Conservation (phyloP, 257 asterid species). For the Nicotiana noctiflora region DNA sequence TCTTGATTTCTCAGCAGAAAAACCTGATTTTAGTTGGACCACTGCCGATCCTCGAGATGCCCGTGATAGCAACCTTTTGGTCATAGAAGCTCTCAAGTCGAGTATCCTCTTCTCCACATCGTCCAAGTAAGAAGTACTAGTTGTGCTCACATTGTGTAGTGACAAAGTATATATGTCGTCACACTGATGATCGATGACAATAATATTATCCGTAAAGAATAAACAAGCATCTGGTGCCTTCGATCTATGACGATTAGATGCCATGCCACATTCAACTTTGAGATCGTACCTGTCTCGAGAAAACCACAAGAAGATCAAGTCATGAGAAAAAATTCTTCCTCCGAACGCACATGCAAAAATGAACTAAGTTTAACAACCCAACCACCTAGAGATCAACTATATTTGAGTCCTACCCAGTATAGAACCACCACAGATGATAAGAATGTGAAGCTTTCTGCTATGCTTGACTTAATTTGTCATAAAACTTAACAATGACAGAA, state of each 20-base stretch:
- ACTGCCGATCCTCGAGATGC: conserved; percentile 15
- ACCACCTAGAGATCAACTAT: background rate
- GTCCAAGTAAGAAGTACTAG: conserved; percentile 50
- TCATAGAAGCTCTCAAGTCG: conserved; percentile 24
- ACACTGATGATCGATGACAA: conserved; percentile 73
- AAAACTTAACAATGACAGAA: background rate
- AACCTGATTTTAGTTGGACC: conserved; percentile 28
- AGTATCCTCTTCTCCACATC: conserved; percentile 57
- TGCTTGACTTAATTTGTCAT: background rate
- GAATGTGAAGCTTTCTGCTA: background rate
- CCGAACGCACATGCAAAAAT: background rate
- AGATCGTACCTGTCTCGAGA: conserved; percentile 76
- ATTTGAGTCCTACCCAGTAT: background rate
- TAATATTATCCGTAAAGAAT: conserved; percentile 79
- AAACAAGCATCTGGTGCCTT: conserved; percentile 92
- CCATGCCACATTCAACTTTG: conserved; percentile 83
- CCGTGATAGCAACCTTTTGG: conserved; percentile 12
- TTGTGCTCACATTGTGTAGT: conserved; percentile 33
- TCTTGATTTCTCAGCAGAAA: conserved; percentile 64
- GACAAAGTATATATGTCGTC: conserved; percentile 63
- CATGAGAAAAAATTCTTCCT: background rate
- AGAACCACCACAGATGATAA: background rate
- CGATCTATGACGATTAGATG: conserved; percentile 59
- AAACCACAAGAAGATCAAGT: conserved; percentile 9
- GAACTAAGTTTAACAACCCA: background rate